Evolutionary conservation across 2,329 filamentous ascomycete genomes (phyloP), one percentile per base, ranked within the genome.

Genomic region (Aspergillus sojae): DNA sequence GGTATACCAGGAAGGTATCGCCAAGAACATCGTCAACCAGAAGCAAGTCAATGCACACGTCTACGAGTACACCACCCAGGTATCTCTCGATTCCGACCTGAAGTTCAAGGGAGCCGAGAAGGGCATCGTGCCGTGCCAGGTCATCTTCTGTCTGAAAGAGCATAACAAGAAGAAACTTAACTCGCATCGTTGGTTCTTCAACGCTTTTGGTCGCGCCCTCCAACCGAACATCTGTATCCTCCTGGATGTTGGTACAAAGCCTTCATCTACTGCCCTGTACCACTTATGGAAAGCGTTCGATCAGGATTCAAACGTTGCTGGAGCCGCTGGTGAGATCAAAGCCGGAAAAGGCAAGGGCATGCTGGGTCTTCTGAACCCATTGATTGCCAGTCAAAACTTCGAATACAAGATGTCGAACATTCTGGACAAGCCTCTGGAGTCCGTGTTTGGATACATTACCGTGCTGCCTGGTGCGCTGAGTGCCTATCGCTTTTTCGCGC

Each of bases 371-470:
- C 82, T 99, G 53, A 99, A 99, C 72, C 95, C 95, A 0, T 84
- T 99, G 6, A 94, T 99, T 19, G 95, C 95, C 0, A 96, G 93
- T 53, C 95, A 99, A 73, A 99, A 99, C 77, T 99, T 99, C 70
- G 95, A 99, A 82, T 99, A 99, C 84, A 99, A 99, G 80, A 97
- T 99, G 93, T 97, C 93, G 46, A 99, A 99, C 72, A 99, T 99
- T 72, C 84, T 99, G 30, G 95, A 99, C 77, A 99, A 99, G 78
- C 95, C 95, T 0, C 83, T 99, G 2, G 95, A 99, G 77, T 97
- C 93, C 0, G 94, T 97, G 0, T 99, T 99, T 77, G 95, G 95
- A 2, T 99, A 98, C 76, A 99, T 99, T 70, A 98, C 94, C 6
- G 95, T 99, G 70, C 82, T 99, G 68, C 96, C 95, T 0, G 96